Percentiles rank a stretch among this genome's conserved stretches.
Evolutionary conservation across 176 grass and related monocot genomes (phyloP).

Genomic region (Aegilops umbellulata): DNA sequence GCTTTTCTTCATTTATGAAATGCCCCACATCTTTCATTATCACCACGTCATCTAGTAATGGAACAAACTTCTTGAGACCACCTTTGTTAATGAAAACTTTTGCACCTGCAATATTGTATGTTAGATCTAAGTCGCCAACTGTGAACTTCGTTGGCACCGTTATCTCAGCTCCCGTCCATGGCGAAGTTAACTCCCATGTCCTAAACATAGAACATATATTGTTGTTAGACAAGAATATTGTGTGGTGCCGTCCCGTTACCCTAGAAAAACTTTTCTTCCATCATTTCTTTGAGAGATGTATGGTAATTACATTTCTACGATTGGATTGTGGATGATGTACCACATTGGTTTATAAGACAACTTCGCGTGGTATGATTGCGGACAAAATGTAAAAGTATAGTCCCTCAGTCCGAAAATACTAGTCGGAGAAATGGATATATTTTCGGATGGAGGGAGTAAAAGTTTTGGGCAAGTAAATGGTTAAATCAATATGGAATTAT

Average conservation of each 20-base stretch:
- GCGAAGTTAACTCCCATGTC: constrained; percentile 61
- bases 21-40: constrained; percentile 59
- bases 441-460: too few relatives aligned
- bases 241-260: neutral
- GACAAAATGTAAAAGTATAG: too few relatives aligned
- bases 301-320: neutral
- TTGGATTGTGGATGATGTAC: neutral
- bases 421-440: too few relatives aligned
- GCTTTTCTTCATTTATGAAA: constrained; percentile 64
- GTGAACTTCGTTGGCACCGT: constrained; percentile 57
- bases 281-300: neutral
- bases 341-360: neutral
- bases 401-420: too few relatives aligned
- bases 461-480: too few relatives aligned
- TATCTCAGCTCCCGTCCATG: constrained; percentile 50
- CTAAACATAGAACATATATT: constrained; percentile 9
- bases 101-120: constrained; percentile 50
- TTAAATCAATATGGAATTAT: too few relatives aligned
- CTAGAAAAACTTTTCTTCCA: neutral
- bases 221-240: neutral
- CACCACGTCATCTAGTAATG: constrained; percentile 54
- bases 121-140: constrained; percentile 57
- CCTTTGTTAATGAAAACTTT: constrained; percentile 61
- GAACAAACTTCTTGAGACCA: constrained; percentile 56
- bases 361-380: too few relatives aligned